These are phyloP conservation scores for Botrytis elliptica DNA, from an alignment of 2,329 filamentous ascomycete genomes.

Conservation along the genomic window DNA sequence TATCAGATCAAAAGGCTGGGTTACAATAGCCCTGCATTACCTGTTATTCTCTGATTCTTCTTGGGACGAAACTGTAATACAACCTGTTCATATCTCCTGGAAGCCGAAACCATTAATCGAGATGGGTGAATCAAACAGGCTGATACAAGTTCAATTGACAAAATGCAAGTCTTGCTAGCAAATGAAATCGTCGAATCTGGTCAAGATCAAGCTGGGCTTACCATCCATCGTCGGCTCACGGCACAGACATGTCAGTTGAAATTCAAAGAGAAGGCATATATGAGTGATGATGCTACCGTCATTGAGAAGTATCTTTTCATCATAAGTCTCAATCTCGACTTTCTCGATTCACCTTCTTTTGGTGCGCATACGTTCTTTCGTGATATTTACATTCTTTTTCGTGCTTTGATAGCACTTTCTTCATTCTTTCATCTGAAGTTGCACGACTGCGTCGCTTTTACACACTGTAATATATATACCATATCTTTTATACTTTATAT, in stretches of 20 bases:
- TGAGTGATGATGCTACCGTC: background rate
- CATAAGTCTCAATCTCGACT: background rate
- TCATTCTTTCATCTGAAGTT: conserved; percentile 4
- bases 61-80: background rate
- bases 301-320: background rate
- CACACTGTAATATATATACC: background rate
- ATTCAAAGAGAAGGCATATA: conserved; percentile 4
- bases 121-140: conserved; percentile 11
- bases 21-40: background rate
- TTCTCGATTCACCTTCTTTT: conserved; percentile 11
- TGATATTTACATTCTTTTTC: conserved; percentile 7
- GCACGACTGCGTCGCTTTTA: conserved; percentile 16
- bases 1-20: background rate
- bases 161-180: background rate
- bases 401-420: conserved; percentile 19
- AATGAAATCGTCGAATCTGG: background rate
- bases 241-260: background rate
- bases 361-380: conserved; percentile 2
- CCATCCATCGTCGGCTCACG: conserved; percentile 9
- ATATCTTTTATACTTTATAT: background rate
- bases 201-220: background rate
- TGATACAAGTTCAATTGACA: background rate
- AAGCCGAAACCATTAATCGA: conserved; percentile 9
- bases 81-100: background rate
- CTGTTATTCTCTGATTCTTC: background rate